These are phyloP conservation scores for Eremochloa ophiuroides DNA, from an alignment of 176 grass and related monocot genomes.

Conservation along the genomic window DNA sequence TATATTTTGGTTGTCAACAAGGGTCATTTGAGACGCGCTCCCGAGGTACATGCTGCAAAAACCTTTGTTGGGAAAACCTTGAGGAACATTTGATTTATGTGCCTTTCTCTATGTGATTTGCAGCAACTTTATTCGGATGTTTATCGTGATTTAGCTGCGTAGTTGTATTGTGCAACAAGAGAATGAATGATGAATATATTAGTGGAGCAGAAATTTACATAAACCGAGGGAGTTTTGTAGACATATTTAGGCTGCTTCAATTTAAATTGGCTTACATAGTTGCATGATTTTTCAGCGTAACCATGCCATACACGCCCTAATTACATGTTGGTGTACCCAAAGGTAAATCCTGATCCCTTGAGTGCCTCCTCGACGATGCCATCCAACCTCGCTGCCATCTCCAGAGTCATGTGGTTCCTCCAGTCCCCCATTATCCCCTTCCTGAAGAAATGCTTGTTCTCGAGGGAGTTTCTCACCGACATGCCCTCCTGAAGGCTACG, in stretches of 20 bases:
- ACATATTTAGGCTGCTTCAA: not conserved
- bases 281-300: not conserved
- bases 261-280: not conserved
- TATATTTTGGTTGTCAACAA: no score
- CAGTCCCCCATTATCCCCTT: slow-evolving; percentile 22
- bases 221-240: no score
- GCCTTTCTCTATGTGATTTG: not conserved
- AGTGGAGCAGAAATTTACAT: no score
- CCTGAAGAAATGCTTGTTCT: not conserved
- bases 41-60: no score
- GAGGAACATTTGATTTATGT: no score
- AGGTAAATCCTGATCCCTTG: slow-evolving; percentile 7
- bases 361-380: not conserved
- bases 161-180: not conserved
- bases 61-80: no score
- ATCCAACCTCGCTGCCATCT: slow-evolving; percentile 31
- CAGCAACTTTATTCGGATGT: not conserved
- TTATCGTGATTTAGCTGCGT: not conserved
- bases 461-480: not conserved
- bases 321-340: not conserved
- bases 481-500: no score
- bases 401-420: slow-evolving; percentile 24
- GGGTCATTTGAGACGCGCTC: no score
- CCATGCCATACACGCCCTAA: no score
- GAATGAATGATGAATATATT: not conserved